These are phyloP conservation scores for Pyrus betulifolia DNA, from an alignment of 306 rosid genomes.

Conservation along the genomic window DNA sequence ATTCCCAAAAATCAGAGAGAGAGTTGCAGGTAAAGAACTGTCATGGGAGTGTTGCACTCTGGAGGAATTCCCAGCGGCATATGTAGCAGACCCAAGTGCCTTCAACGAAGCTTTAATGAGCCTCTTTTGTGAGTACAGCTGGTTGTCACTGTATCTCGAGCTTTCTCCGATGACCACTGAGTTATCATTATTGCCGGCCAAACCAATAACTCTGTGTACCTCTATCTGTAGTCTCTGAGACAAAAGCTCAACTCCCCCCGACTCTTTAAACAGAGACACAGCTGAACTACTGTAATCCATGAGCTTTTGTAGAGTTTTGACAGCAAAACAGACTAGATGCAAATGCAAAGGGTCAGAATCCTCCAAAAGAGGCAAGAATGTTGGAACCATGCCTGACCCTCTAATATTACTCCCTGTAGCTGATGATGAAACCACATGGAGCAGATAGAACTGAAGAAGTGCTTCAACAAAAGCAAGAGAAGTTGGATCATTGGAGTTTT, in stretches of 20 bases:
- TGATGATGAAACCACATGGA: slow-evolving; percentile 91
- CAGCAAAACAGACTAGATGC: slow-evolving; percentile 90
- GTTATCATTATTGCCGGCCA: slow-evolving; percentile 37
- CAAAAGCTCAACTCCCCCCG: slow-evolving; percentile 89
- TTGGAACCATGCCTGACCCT: slow-evolving; percentile 99
- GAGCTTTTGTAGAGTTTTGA: slow-evolving; percentile 94
- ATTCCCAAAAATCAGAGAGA: slow-evolving; percentile 57
- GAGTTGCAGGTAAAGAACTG: slow-evolving; percentile 65
- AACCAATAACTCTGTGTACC: slow-evolving; percentile 73
- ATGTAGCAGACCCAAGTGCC: slow-evolving; percentile 93
- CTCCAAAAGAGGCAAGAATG: slow-evolving; percentile 90
- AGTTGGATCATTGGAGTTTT: slow-evolving; percentile 75
- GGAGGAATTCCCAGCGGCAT: slow-evolving; percentile 61
- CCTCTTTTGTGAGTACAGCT: slow-evolving; percentile 70
- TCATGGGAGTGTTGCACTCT: slow-evolving; percentile 71
- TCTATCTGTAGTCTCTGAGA: slow-evolving; percentile 81
- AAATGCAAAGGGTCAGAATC: slow-evolving; percentile 82
- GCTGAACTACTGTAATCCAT: slow-evolving; percentile 97
- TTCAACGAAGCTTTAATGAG: slow-evolving; percentile 84
- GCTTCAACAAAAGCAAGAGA: slow-evolving; percentile 94
- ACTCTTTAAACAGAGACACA: slow-evolving; percentile 86
- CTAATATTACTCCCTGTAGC: slow-evolving; percentile 82
- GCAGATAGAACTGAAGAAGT: slow-evolving; percentile 91
- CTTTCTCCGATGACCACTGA: slow-evolving; percentile 62
- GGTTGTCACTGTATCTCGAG: slow-evolving; percentile 55